These are phyloP conservation scores for Pseudozyma tsukubaensis DNA, from an alignment of 1,284 basidiomycete species.

Conservation along the genomic window DNA sequence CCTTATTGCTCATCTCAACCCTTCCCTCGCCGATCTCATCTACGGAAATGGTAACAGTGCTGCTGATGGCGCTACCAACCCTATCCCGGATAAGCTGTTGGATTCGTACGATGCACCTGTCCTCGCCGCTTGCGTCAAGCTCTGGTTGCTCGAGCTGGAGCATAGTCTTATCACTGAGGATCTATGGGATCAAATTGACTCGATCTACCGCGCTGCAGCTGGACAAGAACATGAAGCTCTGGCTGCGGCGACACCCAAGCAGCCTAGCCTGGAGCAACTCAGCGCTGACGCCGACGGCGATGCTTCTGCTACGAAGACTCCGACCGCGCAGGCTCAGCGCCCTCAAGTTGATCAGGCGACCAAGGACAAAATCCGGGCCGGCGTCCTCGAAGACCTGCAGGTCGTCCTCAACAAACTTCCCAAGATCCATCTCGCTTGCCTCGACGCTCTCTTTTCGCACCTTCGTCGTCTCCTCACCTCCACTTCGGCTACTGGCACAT, in stretches of 20 bases:
- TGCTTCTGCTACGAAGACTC: neutral
- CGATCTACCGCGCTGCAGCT: conserved; percentile 61
- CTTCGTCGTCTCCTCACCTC: conserved; percentile 78
- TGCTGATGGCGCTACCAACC: conserved; percentile 11
- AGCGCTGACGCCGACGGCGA: conserved; percentile 4
- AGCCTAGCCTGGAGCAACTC: conserved; percentile 4
- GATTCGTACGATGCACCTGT: conserved; percentile 84
- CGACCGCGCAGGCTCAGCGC: conserved; percentile 67
- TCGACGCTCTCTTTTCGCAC: conserved; percentile 83
- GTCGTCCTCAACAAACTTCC: conserved; percentile 80
- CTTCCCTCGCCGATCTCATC: conserved; percentile 37
- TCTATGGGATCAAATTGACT: conserved; percentile 62
- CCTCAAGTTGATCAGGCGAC: conserved; percentile 84
- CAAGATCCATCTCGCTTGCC: conserved; percentile 81
- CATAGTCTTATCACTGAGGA: conserved; percentile 55
- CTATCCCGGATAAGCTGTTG: conserved; percentile 73
- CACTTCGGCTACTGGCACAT: conserved; percentile 70
- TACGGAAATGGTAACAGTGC: conserved; percentile 23
- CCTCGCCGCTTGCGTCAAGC: conserved; percentile 82
- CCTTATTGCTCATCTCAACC: conserved; percentile 73
- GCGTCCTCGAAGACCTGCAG: conserved; percentile 76
- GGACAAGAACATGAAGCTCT: conserved; percentile 56
- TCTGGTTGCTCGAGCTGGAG: conserved; percentile 73
- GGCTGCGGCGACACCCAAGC: conserved; percentile 14
- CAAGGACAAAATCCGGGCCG: conserved; percentile 75